A percentile compares a stretch with the other conserved stretches of the same genome.
Conservation (phyloP, 805 yeast species). For the Kodamaea lidongshanica region DNA sequence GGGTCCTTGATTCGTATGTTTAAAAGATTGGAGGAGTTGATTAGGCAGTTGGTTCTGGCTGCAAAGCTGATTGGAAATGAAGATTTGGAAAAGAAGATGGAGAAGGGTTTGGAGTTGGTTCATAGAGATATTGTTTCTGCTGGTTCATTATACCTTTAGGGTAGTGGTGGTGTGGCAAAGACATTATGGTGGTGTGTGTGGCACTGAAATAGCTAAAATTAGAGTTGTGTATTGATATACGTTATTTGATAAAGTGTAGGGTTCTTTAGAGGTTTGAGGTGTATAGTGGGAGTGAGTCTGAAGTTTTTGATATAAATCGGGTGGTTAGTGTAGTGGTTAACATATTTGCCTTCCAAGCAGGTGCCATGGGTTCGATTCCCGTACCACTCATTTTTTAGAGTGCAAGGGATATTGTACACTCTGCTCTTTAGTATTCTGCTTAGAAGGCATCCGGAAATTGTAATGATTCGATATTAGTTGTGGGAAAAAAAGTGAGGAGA, state of each 20-base stretch:
- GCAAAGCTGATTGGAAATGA: constrained; percentile 92
- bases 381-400: too few relatives aligned
- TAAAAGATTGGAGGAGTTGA: constrained; percentile 87
- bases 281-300: constrained; percentile 2
- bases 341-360: too few relatives aligned
- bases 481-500: too few relatives aligned
- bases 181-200: constrained; percentile 1
- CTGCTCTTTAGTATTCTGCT: too few relatives aligned
- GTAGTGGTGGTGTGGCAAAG: too few relatives aligned
- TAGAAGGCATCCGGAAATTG: too few relatives aligned
- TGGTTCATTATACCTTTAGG: constrained; percentile 76
- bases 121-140: constrained; percentile 97
- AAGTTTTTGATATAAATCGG: too few relatives aligned
- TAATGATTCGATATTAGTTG: too few relatives aligned
- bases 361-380: too few relatives aligned
- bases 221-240: not conserved
- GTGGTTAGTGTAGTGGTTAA: too few relatives aligned
- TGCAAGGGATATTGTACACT: too few relatives aligned
- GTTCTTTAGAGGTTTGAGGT: not conserved
- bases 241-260: not conserved
- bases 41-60: constrained; percentile 84
- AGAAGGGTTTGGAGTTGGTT: constrained; percentile 71
- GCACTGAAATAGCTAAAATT: not conserved
- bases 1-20: constrained; percentile 94
- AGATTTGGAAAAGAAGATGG: constrained; percentile 84